Percentiles rank a stretch among this genome's conserved stretches.
phyloP scores from a whole-genome alignment of 1,284 basidiomycete species.

The Afroboletus lepidellus region DNA sequence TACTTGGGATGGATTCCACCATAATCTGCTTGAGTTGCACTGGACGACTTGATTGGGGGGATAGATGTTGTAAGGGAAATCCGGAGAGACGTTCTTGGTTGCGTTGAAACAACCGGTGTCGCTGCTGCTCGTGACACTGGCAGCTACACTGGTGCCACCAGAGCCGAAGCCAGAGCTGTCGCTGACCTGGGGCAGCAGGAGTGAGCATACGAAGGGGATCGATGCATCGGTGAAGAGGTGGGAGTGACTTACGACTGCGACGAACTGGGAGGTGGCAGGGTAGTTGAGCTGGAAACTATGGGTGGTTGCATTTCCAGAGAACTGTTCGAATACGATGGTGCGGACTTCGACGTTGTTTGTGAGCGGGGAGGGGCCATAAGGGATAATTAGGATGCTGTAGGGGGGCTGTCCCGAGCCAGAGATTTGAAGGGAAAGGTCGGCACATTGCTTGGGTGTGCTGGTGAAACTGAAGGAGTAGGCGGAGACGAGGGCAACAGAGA shows the following conservation, averaged over 20 bases:
- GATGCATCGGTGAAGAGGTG: neutral
- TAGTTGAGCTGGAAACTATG: conserved; percentile 61
- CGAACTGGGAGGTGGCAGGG: conserved; percentile 66
- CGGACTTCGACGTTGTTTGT: conserved; percentile 62
- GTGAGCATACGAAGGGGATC: neutral
- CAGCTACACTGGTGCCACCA: conserved; percentile 70
- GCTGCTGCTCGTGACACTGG: conserved; percentile 49
- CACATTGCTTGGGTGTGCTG: conserved; percentile 59
- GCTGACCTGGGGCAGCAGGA: conserved; percentile 53
- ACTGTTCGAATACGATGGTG: conserved; percentile 55
- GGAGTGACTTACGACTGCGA: conserved; percentile 68
- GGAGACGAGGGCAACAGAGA: conserved; percentile 28
- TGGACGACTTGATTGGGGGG: conserved; percentile 62
- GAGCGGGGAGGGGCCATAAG: conserved; percentile 61
- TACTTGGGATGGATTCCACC: conserved; percentile 53
- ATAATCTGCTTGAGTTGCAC: conserved; percentile 58
- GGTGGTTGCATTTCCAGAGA: conserved; percentile 42
- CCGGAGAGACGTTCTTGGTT: conserved; percentile 44
- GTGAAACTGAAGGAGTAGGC: conserved; percentile 58
- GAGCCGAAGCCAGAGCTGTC: conserved; percentile 67
- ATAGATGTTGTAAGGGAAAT: conserved; percentile 59
- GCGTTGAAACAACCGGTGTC: conserved; percentile 63
- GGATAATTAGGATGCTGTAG: conserved; percentile 64
- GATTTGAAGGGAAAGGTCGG: conserved; percentile 55
- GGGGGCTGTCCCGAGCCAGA: conserved; percentile 55